Percentiles rank a stretch among this genome's conserved stretches.
These are phyloP conservation scores for Claviceps cyperi DNA, from an alignment of 2,329 filamentous ascomycete species.

Conservation along the genomic window DNA sequence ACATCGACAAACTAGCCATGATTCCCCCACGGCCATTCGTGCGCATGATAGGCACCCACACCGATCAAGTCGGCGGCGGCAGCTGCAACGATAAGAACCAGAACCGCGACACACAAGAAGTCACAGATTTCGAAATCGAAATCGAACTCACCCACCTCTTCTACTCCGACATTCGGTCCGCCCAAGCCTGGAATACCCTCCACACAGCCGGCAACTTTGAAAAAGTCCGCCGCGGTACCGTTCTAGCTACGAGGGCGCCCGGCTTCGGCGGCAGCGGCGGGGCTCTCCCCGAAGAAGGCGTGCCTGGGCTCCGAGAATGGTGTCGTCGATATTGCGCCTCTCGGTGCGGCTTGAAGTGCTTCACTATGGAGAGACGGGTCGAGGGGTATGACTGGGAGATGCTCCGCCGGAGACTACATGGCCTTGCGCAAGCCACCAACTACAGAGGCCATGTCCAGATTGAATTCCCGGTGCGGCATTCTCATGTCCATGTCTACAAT, in stretches of 20 bases:
- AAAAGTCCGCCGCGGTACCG: slow-evolving; percentile 49
- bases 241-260: slow-evolving; percentile 37
- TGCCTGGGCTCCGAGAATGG: slow-evolving; percentile 38
- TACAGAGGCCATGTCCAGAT: slow-evolving; percentile 50
- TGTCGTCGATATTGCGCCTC: slow-evolving; percentile 52
- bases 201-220: slow-evolving; percentile 42
- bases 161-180: slow-evolving; percentile 28
- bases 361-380: slow-evolving; percentile 37
- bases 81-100: slow-evolving; percentile 12
- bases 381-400: slow-evolving; percentile 44
- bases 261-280: slow-evolving; percentile 20
- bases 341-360: slow-evolving; percentile 40
- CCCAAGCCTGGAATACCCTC: slow-evolving; percentile 28
- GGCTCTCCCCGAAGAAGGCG: slow-evolving; percentile 15
- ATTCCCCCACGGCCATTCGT: slow-evolving; percentile 39
- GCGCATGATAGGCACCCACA: slow-evolving; percentile 38
- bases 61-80: background rate
- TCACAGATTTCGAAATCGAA: slow-evolving; percentile 45
- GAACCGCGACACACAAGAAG: slow-evolving; percentile 30
- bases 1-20: slow-evolving; percentile 28
- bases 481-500: slow-evolving; percentile 48
- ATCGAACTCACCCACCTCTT: slow-evolving; percentile 46
- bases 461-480: slow-evolving; percentile 43
- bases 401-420: slow-evolving; percentile 36
- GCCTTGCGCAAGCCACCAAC: slow-evolving; percentile 47